Evolutionary conservation across 2,329 filamentous ascomycete genomes (phyloP).

Genomic region (Ustulina deusta): DNA sequence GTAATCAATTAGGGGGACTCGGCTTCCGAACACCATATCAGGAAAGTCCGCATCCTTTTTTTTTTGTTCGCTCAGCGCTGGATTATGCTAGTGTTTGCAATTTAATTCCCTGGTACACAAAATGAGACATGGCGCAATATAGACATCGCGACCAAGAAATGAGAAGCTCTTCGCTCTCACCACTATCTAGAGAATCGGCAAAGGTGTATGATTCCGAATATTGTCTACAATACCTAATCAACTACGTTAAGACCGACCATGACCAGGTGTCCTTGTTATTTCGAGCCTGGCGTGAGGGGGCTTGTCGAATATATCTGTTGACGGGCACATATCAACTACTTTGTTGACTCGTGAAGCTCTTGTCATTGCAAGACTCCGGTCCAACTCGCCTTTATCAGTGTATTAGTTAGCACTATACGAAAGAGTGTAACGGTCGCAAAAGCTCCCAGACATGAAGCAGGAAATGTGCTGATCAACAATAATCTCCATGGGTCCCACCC

Average conservation of each 20-base stretch:
- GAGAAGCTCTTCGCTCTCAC: constrained; percentile 5
- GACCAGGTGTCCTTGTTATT: not conserved
- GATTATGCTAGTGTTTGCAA: constrained; percentile 1
- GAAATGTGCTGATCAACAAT: not conserved
- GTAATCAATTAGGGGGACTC: not conserved
- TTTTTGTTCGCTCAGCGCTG: not conserved
- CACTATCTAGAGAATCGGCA: not conserved
- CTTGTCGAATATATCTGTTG: constrained; percentile 10
- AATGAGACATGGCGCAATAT: constrained; percentile 10
- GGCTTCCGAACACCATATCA: not conserved
- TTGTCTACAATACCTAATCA: constrained; percentile 8
- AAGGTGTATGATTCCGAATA: not conserved
- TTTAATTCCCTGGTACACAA: not conserved
- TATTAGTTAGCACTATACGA: constrained; percentile 11
- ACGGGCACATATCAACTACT: constrained; percentile 16
- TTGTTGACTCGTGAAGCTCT: constrained; percentile 10
- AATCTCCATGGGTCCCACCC: not conserved
- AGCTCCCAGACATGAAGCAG: not conserved
- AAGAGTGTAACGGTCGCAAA: not conserved
- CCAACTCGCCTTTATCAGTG: not conserved
- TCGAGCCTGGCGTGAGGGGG: not conserved
- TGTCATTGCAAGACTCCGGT: not conserved
- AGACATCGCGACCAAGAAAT: constrained; percentile 4
- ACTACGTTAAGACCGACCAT: not conserved
- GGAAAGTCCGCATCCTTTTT: not conserved